These are phyloP conservation scores for Amorphotheca resinae DNA, from an alignment of 495 filamentous ascomycete species.

Conservation along the genomic window DNA sequence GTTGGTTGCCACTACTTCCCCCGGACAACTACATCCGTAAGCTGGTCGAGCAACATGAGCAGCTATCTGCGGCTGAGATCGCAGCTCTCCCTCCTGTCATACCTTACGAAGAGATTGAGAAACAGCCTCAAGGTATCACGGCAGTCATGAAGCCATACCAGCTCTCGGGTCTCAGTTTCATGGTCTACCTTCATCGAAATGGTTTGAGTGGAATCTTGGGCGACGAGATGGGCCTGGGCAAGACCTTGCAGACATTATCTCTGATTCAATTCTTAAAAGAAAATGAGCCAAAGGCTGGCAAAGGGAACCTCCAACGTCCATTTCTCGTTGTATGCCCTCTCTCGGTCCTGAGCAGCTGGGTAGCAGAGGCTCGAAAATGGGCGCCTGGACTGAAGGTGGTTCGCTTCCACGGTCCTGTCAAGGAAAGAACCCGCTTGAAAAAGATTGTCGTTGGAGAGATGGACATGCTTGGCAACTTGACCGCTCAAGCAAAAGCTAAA, in stretches of 20 bases:
- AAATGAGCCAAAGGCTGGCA: slow-evolving; percentile 44
- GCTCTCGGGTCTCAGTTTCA: slow-evolving; percentile 46
- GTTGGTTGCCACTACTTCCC: slow-evolving; percentile 42
- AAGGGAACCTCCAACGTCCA: slow-evolving; percentile 15
- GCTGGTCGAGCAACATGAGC: slow-evolving; percentile 24
- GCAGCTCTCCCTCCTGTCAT: slow-evolving; percentile 16
- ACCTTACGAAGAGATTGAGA: slow-evolving; percentile 33
- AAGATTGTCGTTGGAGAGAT: slow-evolving; percentile 30
- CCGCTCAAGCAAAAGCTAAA: slow-evolving; percentile 19
- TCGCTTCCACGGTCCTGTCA: slow-evolving; percentile 41
- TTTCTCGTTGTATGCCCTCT: slow-evolving; percentile 68
- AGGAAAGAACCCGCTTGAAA: slow-evolving; percentile 38
- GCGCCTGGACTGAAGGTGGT: slow-evolving; percentile 42
- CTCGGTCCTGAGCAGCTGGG: slow-evolving; percentile 89
- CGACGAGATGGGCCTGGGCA: slow-evolving; percentile 92
- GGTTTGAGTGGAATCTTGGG: slow-evolving; percentile 19
- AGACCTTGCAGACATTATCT: slow-evolving; percentile 81
- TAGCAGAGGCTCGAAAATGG: slow-evolving; percentile 45
- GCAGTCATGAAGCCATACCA: slow-evolving; percentile 52
- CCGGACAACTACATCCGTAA: slow-evolving; percentile 39
- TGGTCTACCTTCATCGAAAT: slow-evolving; percentile 46
- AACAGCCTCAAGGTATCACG: slow-evolving; percentile 37
- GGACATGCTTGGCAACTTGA: slow-evolving; percentile 30
- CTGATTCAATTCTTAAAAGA: slow-evolving; percentile 54
- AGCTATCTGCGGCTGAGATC: slow-evolving; percentile 9